Base-by-base conservation (phyloP, 306 rosid species). In the Amphicarpaea edgeworthii region DNA sequence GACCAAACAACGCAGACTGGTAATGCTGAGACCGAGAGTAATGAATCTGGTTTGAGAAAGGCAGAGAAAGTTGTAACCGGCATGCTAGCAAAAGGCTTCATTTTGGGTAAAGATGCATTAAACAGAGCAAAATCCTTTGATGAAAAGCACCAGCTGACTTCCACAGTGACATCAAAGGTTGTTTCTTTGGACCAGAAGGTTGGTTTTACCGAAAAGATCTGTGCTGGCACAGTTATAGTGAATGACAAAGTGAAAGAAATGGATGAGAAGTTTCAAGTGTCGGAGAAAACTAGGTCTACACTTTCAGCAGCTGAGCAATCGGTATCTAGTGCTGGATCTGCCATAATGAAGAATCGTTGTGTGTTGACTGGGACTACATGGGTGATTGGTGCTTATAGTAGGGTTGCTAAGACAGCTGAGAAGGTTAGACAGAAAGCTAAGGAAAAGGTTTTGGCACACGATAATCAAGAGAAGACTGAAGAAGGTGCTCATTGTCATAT, bases 91-190 rank as follows among this genome's bases (percentile, higher is more conserved):
- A n/a, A n/a, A n/a, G n/a, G n/a, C n/a, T n/a, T n/a, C n/a, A n/a
- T n/a, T n/a, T n/a, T n/a, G n/a, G n/a, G n/a, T n/a, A n/a, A n/a
- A n/a, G n/a, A n/a, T n/a, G n/a, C n/a, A n/a, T n/a, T n/a, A n/a
- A n/a, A n/a, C n/a, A n/a, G n/a, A 54, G 96, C 96, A 3, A 88
- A 85, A 72, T n/a, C 86, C 19, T 83, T 91, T 9, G 91, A 91
- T 59, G 89, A 91, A 62, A 91, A 65, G 78, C 93, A 85, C 82
- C 73, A 79, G 50, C 60, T 88, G 6, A 77, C 80, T 68, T 85
- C 93, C 4, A 87, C 87, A 1, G 89, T 90, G 7, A 68, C 88
- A 0, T 83, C 88, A 24, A 88, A 79, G 72, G 91, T 91, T 54
- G 84, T 53, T 63, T 84, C 93, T 7, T 57, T 91, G 53, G 90